Conservation (phyloP, 441 rosid genomes). For the Manihot esculenta region DNA sequence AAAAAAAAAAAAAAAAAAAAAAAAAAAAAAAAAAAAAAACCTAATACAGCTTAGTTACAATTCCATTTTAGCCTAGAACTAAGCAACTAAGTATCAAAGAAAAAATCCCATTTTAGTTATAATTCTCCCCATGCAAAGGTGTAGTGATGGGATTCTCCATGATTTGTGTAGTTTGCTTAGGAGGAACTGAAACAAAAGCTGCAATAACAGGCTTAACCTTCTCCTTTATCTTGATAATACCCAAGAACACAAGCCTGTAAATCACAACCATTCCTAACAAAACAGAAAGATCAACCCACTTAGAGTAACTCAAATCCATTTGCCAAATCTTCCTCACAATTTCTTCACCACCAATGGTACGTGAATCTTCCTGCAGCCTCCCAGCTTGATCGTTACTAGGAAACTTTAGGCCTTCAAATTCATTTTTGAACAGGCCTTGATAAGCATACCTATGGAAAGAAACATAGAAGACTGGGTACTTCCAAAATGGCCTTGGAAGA, state of each 20-base stretch:
- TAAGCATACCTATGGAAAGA: constrained; percentile 50
- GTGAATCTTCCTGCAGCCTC: neutral
- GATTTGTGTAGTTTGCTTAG: constrained; percentile 13
- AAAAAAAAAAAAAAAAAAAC: too few relatives aligned
- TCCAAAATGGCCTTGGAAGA: constrained; percentile 51
- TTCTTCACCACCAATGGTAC: constrained; percentile 24
- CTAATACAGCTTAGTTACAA: too few relatives aligned
- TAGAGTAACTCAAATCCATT: constrained; percentile 44
- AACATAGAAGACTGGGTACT: constrained; percentile 50
- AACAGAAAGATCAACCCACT: constrained; percentile 51
- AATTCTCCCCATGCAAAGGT: constrained; percentile 9
- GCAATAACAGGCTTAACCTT: constrained; percentile 32
- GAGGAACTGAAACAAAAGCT: neutral
- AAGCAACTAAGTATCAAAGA: too few relatives aligned
- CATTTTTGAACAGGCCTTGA: constrained; percentile 62
- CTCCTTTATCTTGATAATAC: constrained; percentile 34
- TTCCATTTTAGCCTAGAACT: too few relatives aligned
- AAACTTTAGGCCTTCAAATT: constrained; percentile 44
- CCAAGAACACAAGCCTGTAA: constrained; percentile 39
- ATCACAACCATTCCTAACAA: constrained; percentile 44
- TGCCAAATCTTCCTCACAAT: constrained; percentile 40
- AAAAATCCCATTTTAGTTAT: too few relatives aligned
- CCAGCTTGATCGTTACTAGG: constrained; percentile 20
- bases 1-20: too few relatives aligned
- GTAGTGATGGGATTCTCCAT: constrained; percentile 21